phyloP scores from a whole-genome alignment of 1,139 yeast genomes.

The Scheffersomyces quercinus region DNA sequence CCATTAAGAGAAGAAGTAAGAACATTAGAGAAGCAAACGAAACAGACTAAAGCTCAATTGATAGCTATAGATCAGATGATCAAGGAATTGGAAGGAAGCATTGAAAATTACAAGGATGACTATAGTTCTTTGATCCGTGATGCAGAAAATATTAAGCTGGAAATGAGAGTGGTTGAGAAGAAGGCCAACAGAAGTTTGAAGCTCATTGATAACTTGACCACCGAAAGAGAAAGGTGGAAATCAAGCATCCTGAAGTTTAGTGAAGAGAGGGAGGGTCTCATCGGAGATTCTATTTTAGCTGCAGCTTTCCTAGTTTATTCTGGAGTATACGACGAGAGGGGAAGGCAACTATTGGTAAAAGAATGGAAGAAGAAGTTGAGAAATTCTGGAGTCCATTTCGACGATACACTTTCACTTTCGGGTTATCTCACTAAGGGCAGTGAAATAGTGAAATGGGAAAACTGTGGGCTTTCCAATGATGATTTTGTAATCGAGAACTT shows the following conservation, averaged over 20 bases:
- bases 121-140: conserved; percentile 79
- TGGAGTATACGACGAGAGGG: conserved; percentile 60
- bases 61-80: conserved; percentile 83
- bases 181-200: conserved; percentile 65
- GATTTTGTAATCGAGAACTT: conserved; percentile 65
- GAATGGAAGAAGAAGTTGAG: conserved; percentile 46
- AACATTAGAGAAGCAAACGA: conserved; percentile 58
- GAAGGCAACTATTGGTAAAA: conserved; percentile 38
- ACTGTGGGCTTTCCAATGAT: conserved; percentile 56
- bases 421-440: conserved; percentile 41
- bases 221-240: conserved; percentile 81
- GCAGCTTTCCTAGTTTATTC: conserved; percentile 64
- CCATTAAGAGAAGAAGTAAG: conserved; percentile 74
- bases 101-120: conserved; percentile 63
- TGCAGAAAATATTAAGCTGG: conserved; percentile 70
- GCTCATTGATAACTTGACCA: conserved; percentile 62
- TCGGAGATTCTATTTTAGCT: conserved; percentile 66
- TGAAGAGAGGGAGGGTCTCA: conserved; percentile 43
- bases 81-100: conserved; percentile 65
- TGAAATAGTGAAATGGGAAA: conserved; percentile 53
- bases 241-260: conserved; percentile 53
- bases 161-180: conserved; percentile 61
- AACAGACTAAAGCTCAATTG: conserved; percentile 65
- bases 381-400: conserved; percentile 41
- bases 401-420: conserved; percentile 31